Evolutionary conservation across 2,329 filamentous ascomycete genomes (phyloP).

Genomic region (Fusarium lyarnte): DNA sequence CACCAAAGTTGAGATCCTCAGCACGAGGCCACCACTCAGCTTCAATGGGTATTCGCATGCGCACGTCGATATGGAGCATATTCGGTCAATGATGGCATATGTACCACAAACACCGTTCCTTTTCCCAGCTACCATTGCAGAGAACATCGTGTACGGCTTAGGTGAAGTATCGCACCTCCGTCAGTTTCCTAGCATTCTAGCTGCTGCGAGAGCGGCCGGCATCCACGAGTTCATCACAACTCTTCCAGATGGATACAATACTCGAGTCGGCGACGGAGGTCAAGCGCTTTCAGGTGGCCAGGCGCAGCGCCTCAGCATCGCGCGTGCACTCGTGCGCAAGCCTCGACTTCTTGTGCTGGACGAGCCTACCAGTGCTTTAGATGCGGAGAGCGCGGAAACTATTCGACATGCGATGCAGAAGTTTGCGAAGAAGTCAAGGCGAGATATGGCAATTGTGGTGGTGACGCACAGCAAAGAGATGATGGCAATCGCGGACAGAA

Average conservation of each 20-base stretch:
- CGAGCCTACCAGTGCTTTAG: constrained; percentile 85
- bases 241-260: constrained; percentile 69
- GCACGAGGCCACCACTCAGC: constrained; percentile 54
- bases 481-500: constrained; percentile 81
- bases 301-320: constrained; percentile 82
- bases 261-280: constrained; percentile 80
- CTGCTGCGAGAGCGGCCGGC: constrained; percentile 66
- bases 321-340: constrained; percentile 76
- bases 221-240: constrained; percentile 81
- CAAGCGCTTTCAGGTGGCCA: constrained; percentile 82
- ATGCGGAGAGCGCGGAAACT: constrained; percentile 71
- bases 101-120: constrained; percentile 78
- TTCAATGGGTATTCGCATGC: constrained; percentile 68
- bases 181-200: constrained; percentile 55
- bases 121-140: constrained; percentile 79
- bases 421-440: constrained; percentile 54
- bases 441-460: constrained; percentile 75
- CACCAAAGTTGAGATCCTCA: neutral
- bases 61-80: constrained; percentile 65
- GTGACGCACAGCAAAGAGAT: constrained; percentile 86
- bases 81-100: constrained; percentile 71
- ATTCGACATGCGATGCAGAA: constrained; percentile 70
- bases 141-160: constrained; percentile 87
- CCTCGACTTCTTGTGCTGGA: constrained; percentile 83
- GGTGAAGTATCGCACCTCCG: constrained; percentile 61